Conservation (phyloP, 2,329 filamentous ascomycete species). For the Colletotrichum plurivorum region DNA sequence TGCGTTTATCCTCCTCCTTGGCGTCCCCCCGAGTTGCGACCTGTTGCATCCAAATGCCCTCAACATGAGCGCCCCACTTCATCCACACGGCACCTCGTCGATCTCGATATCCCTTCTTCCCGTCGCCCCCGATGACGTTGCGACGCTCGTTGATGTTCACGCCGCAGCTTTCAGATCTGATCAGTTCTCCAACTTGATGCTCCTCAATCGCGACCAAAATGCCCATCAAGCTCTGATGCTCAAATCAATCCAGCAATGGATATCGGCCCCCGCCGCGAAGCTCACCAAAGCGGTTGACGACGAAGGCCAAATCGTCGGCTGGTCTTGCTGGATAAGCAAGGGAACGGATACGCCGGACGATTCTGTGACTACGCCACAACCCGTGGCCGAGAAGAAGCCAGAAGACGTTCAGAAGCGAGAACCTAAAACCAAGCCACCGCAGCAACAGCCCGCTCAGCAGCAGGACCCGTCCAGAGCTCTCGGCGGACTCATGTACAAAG, state of each 20-base stretch:
- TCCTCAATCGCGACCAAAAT: slow-evolving; percentile 12
- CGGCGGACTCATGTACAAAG: slow-evolving; percentile 22
- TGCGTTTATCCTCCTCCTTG: no score
- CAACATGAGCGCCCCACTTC: neutral
- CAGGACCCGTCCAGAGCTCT: slow-evolving; percentile 12
- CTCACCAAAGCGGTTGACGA: slow-evolving; percentile 13
- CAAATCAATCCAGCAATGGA: slow-evolving; percentile 13
- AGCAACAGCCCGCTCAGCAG: no score
- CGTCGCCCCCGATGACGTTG: neutral
- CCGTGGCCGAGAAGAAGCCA: neutral
- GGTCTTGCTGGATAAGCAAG: slow-evolving; percentile 25
- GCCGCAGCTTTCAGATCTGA: slow-evolving; percentile 19
- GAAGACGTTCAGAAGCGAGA: neutral
- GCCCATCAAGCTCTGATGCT: slow-evolving; percentile 18
- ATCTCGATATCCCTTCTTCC: neutral
- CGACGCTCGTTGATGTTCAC: slow-evolving; percentile 9
- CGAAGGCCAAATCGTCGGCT: slow-evolving; percentile 6
- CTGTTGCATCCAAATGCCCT: no score
- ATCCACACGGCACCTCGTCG: neutral
- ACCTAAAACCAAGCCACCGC: neutral
- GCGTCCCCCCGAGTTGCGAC: no score
- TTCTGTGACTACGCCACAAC: neutral
- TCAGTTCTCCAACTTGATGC: slow-evolving; percentile 33
- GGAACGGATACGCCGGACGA: neutral
- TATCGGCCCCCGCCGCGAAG: slow-evolving; percentile 3